Percentiles rank a stretch among this genome's conserved stretches.
These are phyloP conservation scores for Liriodendron chinense DNA, from an alignment of 164 flowering plant species.

Conservation along the genomic window DNA sequence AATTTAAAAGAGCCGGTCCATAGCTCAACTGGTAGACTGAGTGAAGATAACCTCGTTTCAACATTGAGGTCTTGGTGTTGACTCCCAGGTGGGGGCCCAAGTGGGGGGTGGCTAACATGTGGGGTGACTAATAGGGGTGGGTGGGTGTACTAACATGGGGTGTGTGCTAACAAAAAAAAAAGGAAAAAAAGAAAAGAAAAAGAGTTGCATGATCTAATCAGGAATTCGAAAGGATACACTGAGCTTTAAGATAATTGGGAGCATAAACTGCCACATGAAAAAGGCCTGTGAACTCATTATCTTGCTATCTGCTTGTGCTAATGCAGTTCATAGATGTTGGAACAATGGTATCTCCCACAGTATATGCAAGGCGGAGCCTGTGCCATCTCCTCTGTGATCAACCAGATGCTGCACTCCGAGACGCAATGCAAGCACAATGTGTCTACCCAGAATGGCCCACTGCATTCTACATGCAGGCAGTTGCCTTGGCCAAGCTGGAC, in stretches of 20 bases:
- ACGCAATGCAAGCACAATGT: constrained; percentile 98
- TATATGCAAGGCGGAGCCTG: constrained; percentile 82
- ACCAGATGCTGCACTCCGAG: constrained; percentile 93
- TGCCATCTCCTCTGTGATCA: constrained; percentile 84
- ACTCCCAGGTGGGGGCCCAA: too few species aligned
- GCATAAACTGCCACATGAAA: not conserved
- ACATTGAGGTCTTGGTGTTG: too few species aligned
- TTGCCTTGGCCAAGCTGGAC: constrained; percentile 87
- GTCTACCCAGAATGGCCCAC: constrained; percentile 94
- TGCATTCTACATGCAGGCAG: constrained; percentile 95
- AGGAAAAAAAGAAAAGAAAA: too few species aligned
- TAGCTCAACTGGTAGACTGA: too few species aligned
- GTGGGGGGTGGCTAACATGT: too few species aligned
- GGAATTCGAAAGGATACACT: not conserved
- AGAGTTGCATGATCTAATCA: not conserved
- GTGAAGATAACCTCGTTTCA: too few species aligned
- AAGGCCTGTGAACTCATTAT: not conserved
- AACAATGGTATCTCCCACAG: constrained; percentile 92
- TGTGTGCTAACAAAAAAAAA: too few species aligned
- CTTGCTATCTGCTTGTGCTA: not conserved
- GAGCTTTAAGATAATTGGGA: not conserved
- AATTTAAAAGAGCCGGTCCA: too few species aligned
- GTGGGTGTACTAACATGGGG: too few species aligned
- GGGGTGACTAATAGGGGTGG: too few species aligned
- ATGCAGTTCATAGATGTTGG: constrained; percentile 91